Conservation (phyloP, 2,329 filamentous ascomycete genomes). For the Trichoderma aggressivum region DNA sequence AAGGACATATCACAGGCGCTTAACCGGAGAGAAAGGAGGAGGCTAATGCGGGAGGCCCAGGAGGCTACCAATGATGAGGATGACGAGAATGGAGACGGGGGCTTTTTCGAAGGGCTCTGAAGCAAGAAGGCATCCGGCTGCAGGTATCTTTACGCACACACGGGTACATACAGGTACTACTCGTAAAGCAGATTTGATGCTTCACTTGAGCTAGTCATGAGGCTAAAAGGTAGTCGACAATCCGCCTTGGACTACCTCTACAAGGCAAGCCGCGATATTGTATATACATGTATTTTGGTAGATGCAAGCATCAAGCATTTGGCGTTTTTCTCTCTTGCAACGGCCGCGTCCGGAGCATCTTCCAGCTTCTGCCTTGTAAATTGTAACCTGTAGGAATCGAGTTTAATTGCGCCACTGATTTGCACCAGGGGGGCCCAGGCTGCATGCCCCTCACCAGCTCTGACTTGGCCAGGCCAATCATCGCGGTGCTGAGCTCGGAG, state of each 20-base stretch:
- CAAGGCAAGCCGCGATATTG: neutral
- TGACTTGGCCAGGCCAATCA: neutral
- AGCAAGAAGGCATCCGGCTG: neutral
- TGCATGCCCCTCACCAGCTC: neutral
- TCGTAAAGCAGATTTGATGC: neutral
- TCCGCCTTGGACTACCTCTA: neutral
- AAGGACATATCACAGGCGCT: constrained; percentile 26
- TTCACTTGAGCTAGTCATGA: neutral
- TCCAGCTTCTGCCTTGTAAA: neutral
- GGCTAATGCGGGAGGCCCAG: constrained; percentile 34
- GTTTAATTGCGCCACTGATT: neutral
- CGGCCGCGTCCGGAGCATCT: too few relatives aligned
- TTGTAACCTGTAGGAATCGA: neutral
- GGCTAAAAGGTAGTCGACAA: neutral
- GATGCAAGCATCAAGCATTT: neutral
- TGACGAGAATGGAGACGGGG: constrained; percentile 51
- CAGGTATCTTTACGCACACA: neutral
- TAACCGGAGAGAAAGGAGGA: constrained; percentile 37
- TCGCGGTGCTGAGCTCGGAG: neutral
- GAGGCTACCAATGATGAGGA: constrained; percentile 35
- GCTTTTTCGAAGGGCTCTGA: constrained; percentile 52
- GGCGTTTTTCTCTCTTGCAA: neutral
- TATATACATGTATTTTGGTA: neutral
- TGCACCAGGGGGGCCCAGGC: neutral
- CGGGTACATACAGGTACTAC: neutral